These are phyloP conservation scores for Anthracocystis panici-leucophaei DNA, from an alignment of 1,284 basidiomycete species.

Conservation along the genomic window DNA sequence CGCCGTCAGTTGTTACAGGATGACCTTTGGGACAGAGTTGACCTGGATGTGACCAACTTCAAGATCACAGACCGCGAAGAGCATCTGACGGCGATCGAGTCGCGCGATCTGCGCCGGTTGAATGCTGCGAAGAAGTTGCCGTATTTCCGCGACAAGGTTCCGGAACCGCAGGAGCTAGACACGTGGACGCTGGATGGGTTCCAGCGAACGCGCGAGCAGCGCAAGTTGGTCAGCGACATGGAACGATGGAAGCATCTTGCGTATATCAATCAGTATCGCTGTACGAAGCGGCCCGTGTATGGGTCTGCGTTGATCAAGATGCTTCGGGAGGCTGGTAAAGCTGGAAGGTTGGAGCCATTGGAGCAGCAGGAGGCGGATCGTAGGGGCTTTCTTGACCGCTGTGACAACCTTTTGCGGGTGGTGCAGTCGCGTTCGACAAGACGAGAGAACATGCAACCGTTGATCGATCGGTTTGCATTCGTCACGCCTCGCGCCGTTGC, in stretches of 20 bases:
- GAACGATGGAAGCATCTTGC: slow-evolving; percentile 79
- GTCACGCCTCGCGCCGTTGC: slow-evolving; percentile 85
- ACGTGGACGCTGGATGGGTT: slow-evolving; percentile 82
- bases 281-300: slow-evolving; percentile 76
- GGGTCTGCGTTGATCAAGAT: slow-evolving; percentile 69
- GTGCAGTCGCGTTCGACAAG: slow-evolving; percentile 76
- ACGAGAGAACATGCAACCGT: slow-evolving; percentile 74
- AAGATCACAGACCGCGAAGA: slow-evolving; percentile 74
- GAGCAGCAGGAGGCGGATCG: slow-evolving; percentile 66
- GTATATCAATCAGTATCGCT: slow-evolving; percentile 83
- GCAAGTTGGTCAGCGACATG: slow-evolving; percentile 74
- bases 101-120: slow-evolving; percentile 76
- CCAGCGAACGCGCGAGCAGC: slow-evolving; percentile 75
- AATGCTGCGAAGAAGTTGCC: slow-evolving; percentile 81
- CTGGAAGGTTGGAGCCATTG: slow-evolving; percentile 21
- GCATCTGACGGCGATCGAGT: slow-evolving; percentile 72
- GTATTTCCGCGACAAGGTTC: slow-evolving; percentile 54
- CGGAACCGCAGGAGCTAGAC: slow-evolving; percentile 75
- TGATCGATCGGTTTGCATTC: slow-evolving; percentile 83
- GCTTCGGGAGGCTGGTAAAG: slow-evolving; percentile 27
- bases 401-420: slow-evolving; percentile 71
- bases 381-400: slow-evolving; percentile 75
- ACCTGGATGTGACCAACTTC: slow-evolving; percentile 78
- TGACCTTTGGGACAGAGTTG: slow-evolving; percentile 73
- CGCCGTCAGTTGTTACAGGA: slow-evolving; percentile 77